These are phyloP conservation scores for Ballota nigra DNA, from an alignment of 257 asterid species.

Conservation along the genomic window DNA sequence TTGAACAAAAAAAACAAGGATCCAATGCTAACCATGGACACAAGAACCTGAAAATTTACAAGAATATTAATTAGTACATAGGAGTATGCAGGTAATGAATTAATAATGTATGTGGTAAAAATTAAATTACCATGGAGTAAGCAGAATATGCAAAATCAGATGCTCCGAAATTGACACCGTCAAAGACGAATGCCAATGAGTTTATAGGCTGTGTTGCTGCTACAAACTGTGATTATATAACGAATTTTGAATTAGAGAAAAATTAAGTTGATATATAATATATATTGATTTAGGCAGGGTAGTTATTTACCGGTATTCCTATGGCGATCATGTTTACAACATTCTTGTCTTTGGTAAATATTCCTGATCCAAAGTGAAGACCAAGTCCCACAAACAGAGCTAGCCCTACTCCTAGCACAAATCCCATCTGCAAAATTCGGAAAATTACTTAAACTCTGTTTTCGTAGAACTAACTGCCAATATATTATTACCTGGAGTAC, in stretches of 20 bases:
- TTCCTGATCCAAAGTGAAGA: slow-evolving; percentile 72
- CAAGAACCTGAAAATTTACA: slow-evolving; percentile 47
- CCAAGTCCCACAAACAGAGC: slow-evolving; percentile 72
- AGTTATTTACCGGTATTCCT: slow-evolving; percentile 86
- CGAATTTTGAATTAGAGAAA: background rate
- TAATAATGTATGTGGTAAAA: background rate
- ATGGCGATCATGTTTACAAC: slow-evolving; percentile 59
- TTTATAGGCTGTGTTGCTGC: slow-evolving; percentile 91
- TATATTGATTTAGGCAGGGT: background rate
- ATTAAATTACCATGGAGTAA: slow-evolving; percentile 68
- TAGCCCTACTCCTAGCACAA: slow-evolving; percentile 77
- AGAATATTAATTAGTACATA: background rate
- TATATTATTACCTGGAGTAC: slow-evolving; percentile 91
- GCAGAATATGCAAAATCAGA: slow-evolving; percentile 89
- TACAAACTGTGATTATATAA: slow-evolving; percentile 59
- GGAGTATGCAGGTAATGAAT: background rate
- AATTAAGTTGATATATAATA: too few species aligned
- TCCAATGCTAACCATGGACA: slow-evolving; percentile 66
- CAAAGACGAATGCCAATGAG: slow-evolving; percentile 84
- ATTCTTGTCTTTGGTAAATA: slow-evolving; percentile 67
- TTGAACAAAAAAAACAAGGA: slow-evolving; percentile 59
- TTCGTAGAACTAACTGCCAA: too few species aligned
- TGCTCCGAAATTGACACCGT: slow-evolving; percentile 90
- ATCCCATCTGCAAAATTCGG: slow-evolving; percentile 65
- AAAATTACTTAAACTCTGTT: too few species aligned